Evolutionary conservation across 2,329 filamentous ascomycete genomes (phyloP), one percentile per base, ranked within the genome.

Genomic region (Diaporthe sp.): DNA sequence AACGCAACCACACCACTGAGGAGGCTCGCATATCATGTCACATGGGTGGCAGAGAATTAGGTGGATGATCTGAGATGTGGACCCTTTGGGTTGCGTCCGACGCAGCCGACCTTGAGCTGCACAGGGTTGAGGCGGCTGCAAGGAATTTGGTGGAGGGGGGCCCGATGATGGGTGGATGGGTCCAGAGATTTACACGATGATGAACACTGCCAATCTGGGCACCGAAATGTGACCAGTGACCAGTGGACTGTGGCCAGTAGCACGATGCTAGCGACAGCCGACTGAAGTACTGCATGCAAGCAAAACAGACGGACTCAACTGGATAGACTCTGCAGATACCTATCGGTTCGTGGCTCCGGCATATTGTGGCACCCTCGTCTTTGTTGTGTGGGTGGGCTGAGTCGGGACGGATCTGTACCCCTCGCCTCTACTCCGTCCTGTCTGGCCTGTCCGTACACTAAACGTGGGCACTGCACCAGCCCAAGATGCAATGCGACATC

Each of bases 401-500:
- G 63, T 51, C 63, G 63, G 61, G 61, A 65, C 59, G 59, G 59
- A 65, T 65, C 59, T 65, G 27, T 44, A 47, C 59, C 59, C 39
- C 59, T 47, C 42, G 17, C 19, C 42, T 47, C 42, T 22, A 22
- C 39, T 17, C 39, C n/a, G n/a, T n/a, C n/a, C n/a, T n/a, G n/a
- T n/a, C n/a, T n/a, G n/a, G n/a, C n/a, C n/a, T n/a, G n/a, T n/a
- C n/a, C 39, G 7, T 47, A 47, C 42, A 47, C 39, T 47, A 50
- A 66, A 37, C 63, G 51, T 68, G 44, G 17, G 32, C 47, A 39
- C 47, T 37, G 63, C 32, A 4, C 47, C 32, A 68, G 63, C 32
- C 44, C 44, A 63, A 42, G n/a, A 68, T 70, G 55, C 72, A 63
- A 63, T 53, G 65, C 66, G 72, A 73, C 72, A 73, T 73, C 72